phyloP scores from a whole-genome alignment of 2,329 filamentous ascomycete genomes.

The Dactylellina leptospora region DNA sequence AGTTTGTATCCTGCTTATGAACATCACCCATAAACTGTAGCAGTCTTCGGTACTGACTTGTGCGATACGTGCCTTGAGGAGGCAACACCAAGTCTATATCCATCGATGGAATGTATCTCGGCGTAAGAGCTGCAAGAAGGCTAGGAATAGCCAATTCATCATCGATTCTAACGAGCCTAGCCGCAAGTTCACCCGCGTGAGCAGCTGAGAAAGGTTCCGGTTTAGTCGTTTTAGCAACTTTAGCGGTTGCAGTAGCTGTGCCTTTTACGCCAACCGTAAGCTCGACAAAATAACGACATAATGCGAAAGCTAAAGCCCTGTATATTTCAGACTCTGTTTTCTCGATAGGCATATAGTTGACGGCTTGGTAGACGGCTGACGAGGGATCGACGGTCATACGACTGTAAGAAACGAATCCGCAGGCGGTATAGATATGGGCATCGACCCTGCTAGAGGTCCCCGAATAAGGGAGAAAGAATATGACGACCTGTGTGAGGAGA shows the following conservation, averaged over 20 bases:
- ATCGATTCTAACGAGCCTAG: slow-evolving; percentile 82
- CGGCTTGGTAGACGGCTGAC: slow-evolving; percentile 87
- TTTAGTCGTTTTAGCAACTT: slow-evolving; percentile 67
- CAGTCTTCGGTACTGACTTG: slow-evolving; percentile 58
- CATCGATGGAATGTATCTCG: slow-evolving; percentile 82
- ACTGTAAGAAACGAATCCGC: slow-evolving; percentile 87
- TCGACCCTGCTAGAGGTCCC: slow-evolving; percentile 94
- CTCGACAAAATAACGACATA: slow-evolving; percentile 94
- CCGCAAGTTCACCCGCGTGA: slow-evolving; percentile 89
- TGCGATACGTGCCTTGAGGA: slow-evolving; percentile 65
- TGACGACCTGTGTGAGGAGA: slow-evolving; percentile 80
- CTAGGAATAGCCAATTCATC: slow-evolving; percentile 75
- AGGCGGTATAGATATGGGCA: slow-evolving; percentile 87
- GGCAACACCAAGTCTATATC: slow-evolving; percentile 86
- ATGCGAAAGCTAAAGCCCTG: slow-evolving; percentile 86
- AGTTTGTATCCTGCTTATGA: slow-evolving; percentile 62
- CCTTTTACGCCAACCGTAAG: slow-evolving; percentile 77
- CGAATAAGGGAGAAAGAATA: slow-evolving; percentile 92
- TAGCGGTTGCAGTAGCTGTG: slow-evolving; percentile 67
- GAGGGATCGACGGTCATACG: slow-evolving; percentile 92
- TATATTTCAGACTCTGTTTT: slow-evolving; percentile 89
- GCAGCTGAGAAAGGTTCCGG: slow-evolving; percentile 83
- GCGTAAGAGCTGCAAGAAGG: slow-evolving; percentile 77
- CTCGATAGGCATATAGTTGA: slow-evolving; percentile 86
- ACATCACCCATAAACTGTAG: slow-evolving; percentile 66